Evolutionary conservation across 345 rosid species (phyloP).

Genomic region (Hypericum perforatum): DNA sequence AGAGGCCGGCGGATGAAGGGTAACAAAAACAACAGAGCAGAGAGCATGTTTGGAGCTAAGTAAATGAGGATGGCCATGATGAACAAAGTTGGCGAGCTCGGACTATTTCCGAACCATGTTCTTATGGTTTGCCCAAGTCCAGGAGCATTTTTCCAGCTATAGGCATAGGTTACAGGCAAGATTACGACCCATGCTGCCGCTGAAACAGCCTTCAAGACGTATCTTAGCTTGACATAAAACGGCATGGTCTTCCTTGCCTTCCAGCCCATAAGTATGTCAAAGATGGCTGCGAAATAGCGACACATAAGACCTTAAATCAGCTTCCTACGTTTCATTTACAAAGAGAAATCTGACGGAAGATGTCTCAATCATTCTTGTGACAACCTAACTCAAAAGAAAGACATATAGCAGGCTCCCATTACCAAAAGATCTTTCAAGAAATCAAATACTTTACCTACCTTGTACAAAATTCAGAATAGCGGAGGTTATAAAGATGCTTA

Average conservation of each 20-base stretch:
- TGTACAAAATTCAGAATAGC: conserved; percentile 32
- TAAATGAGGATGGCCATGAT: conserved; percentile 37
- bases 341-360: too few relatives aligned
- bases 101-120: conserved; percentile 43
- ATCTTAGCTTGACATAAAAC: conserved; percentile 38
- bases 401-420: conserved; percentile 1
- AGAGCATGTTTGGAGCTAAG: conserved; percentile 45
- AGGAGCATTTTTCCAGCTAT: conserved; percentile 41
- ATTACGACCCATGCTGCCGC: conserved; percentile 47
- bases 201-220: conserved; percentile 32
- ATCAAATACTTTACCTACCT: conserved; percentile 28
- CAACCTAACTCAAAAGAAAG: too few relatives aligned
- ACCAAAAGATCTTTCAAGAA: neutral
- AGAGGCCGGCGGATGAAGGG: conserved; percentile 42
- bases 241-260: conserved; percentile 42
- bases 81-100: conserved; percentile 38
- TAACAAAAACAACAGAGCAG: conserved; percentile 37
- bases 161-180: conserved; percentile 45
- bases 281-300: conserved; percentile 29
- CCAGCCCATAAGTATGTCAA: conserved; percentile 44
- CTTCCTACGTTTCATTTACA: too few relatives aligned
- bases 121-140: conserved; percentile 37
- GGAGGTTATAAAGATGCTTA: conserved; percentile 48
- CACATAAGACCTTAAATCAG: too few relatives aligned
- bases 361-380: too few relatives aligned